Conservation (phyloP, 164 flowering plant species). For the Dillenia turbinata region DNA sequence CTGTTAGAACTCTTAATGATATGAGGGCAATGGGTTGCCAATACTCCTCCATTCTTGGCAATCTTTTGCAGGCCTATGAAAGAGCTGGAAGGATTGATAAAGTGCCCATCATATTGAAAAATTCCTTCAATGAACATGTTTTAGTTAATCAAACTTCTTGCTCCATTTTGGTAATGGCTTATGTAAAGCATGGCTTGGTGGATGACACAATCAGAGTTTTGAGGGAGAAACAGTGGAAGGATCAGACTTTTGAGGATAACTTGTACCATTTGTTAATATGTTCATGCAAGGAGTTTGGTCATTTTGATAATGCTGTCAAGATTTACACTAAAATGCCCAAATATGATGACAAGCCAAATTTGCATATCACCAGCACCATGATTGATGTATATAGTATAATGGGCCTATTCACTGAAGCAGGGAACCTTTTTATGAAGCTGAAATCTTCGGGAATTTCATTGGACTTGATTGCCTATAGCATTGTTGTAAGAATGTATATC, state of each 20-base stretch:
- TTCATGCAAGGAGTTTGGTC: slow-evolving; percentile 76
- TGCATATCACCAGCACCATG: slow-evolving; percentile 85
- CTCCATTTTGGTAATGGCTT: slow-evolving; percentile 72
- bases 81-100: slow-evolving; percentile 53
- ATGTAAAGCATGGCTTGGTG: slow-evolving; percentile 64
- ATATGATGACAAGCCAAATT: slow-evolving; percentile 42
- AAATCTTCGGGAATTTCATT: slow-evolving; percentile 47
- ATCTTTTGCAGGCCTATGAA: slow-evolving; percentile 73
- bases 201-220: slow-evolving; percentile 66
- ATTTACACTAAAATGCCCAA: slow-evolving; percentile 55
- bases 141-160: slow-evolving; percentile 69
- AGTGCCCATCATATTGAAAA: slow-evolving; percentile 55
- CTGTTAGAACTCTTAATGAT: slow-evolving; percentile 51
- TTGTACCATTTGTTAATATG: slow-evolving; percentile 89
- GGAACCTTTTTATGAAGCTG: slow-evolving; percentile 50
- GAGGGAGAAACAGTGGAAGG: slow-evolving; percentile 64
- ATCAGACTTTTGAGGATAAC: slow-evolving; percentile 66
- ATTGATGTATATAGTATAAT: slow-evolving; percentile 68
- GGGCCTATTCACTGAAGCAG: slow-evolving; percentile 56
- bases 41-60: slow-evolving; percentile 71
- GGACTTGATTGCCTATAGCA: slow-evolving; percentile 73
- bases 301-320: slow-evolving; percentile 53
- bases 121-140: slow-evolving; percentile 58
- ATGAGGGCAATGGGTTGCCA: slow-evolving; percentile 76
- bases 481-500: slow-evolving; percentile 76